Percentiles rank a stretch among this genome's conserved stretches.
These are phyloP conservation scores for Fusarium paranaense DNA, from an alignment of 2,329 filamentous ascomycete species.

Conservation along the genomic window DNA sequence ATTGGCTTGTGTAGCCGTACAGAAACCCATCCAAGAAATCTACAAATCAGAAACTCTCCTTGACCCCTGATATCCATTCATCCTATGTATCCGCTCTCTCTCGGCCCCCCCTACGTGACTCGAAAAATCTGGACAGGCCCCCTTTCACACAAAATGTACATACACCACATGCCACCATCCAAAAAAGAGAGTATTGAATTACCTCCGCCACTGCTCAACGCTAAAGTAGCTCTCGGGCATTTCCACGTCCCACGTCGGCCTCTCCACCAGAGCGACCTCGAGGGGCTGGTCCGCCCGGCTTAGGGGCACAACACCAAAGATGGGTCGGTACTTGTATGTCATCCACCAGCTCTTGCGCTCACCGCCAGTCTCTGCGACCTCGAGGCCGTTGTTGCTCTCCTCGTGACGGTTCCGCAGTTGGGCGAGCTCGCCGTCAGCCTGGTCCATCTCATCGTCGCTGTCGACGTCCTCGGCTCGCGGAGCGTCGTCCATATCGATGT, in stretches of 20 bases:
- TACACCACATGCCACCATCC: not conserved
- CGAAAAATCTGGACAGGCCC: conserved; percentile 7
- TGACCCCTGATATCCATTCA: conserved; percentile 15
- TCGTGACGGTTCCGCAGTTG: conserved; percentile 48
- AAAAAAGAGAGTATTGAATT: conserved; percentile 16
- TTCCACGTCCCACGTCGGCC: conserved; percentile 86
- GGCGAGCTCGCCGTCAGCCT: conserved; percentile 49
- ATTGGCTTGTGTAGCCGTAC: conserved; percentile 18
- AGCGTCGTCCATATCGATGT: conserved; percentile 54
- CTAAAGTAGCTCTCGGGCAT: conserved; percentile 77
- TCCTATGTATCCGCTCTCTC: conserved; percentile 13
- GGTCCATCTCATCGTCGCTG: conserved; percentile 54
- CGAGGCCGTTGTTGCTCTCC: conserved; percentile 27
- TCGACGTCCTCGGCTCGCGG: conserved; percentile 49
- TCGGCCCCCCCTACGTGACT: conserved; percentile 3
- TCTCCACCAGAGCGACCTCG: conserved; percentile 90
- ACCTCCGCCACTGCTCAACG: conserved; percentile 64
- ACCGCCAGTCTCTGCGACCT: conserved; percentile 38
- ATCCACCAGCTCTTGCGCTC: conserved; percentile 71
- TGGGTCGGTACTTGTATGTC: conserved; percentile 94
- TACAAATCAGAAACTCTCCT: conserved; percentile 27
- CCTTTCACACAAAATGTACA: conserved; percentile 4
- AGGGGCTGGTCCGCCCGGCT: conserved; percentile 56
- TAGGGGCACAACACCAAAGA: conserved; percentile 76
- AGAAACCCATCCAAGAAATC: conserved; percentile 35